phyloP scores from a whole-genome alignment of 495 filamentous ascomycete genomes.

The Podospora appendiculata region DNA sequence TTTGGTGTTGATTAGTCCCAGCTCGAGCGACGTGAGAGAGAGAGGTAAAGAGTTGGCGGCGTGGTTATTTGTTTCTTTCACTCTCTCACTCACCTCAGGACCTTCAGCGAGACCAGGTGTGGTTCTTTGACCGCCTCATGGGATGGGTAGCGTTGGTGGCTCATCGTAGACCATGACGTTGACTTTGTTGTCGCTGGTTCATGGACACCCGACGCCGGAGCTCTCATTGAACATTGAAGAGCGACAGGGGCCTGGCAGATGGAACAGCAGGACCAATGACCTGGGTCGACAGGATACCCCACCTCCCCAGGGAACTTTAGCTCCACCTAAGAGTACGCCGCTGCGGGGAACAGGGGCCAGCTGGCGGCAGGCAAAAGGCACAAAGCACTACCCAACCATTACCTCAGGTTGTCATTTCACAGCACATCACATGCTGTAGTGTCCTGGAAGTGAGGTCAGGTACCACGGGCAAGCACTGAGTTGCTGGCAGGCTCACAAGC shows the following conservation, averaged over 20 bases:
- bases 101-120: constrained; percentile 83
- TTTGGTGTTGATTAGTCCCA: constrained; percentile 1
- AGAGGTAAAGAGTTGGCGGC: too few relatives aligned
- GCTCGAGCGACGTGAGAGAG: background rate
- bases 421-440: too few relatives aligned
- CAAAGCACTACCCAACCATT: too few relatives aligned
- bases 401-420: too few relatives aligned
- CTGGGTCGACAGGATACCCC: too few relatives aligned
- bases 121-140: constrained; percentile 64
- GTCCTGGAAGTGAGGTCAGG: too few relatives aligned
- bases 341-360: too few relatives aligned
- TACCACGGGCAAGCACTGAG: too few relatives aligned
- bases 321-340: too few relatives aligned
- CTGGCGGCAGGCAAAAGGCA: too few relatives aligned
- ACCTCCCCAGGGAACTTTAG: too few relatives aligned
- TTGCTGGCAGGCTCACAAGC: too few relatives aligned
- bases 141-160: constrained; percentile 43
- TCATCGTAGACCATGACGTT: constrained; percentile 22
- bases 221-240: background rate
- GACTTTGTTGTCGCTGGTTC: background rate
- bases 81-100: constrained; percentile 44
- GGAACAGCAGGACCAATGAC: background rate
- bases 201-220: background rate
- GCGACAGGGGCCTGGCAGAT: background rate
- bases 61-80: background rate